phyloP scores from a whole-genome alignment of 2,329 filamentous ascomycete genomes.

The Beauveria bassiana region DNA sequence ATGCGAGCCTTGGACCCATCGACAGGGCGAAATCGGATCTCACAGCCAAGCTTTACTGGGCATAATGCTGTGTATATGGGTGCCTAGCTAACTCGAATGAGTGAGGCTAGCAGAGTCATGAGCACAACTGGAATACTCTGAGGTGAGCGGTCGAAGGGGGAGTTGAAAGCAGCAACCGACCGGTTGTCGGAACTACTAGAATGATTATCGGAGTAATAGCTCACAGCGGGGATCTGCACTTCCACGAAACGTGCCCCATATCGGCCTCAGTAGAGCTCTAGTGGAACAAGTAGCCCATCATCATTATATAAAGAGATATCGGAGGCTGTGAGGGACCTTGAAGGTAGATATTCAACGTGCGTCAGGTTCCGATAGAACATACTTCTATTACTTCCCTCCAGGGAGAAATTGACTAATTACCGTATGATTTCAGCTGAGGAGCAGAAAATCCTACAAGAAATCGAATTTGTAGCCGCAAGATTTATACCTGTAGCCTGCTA shows the following conservation, averaged over 20 bases:
- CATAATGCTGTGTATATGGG: not conserved
- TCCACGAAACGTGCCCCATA: not conserved
- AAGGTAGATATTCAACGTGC: too few species aligned
- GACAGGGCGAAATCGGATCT: not conserved
- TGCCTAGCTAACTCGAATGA: too few species aligned
- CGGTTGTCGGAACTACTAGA: not conserved
- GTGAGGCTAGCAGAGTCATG: too few species aligned
- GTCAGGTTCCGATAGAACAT: too few species aligned
- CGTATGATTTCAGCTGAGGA: too few species aligned
- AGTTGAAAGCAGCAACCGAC: not conserved
- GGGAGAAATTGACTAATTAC: too few species aligned
- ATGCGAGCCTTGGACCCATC: not conserved
- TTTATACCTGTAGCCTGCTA: too few species aligned
- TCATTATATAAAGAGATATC: not conserved
- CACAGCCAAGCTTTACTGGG: not conserved
- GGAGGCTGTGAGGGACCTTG: not conserved
- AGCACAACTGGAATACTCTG: not conserved
- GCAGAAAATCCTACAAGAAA: too few species aligned
- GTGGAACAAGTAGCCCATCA: not conserved
- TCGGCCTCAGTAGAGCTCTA: not conserved
- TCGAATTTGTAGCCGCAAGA: too few species aligned
- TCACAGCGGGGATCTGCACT: not conserved
- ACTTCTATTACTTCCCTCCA: too few species aligned
- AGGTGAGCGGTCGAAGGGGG: not conserved
- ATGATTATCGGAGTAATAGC: not conserved